These are phyloP conservation scores for Abelmoschus esculentus DNA, from an alignment of 345 rosid genomes.

Conservation along the genomic window DNA sequence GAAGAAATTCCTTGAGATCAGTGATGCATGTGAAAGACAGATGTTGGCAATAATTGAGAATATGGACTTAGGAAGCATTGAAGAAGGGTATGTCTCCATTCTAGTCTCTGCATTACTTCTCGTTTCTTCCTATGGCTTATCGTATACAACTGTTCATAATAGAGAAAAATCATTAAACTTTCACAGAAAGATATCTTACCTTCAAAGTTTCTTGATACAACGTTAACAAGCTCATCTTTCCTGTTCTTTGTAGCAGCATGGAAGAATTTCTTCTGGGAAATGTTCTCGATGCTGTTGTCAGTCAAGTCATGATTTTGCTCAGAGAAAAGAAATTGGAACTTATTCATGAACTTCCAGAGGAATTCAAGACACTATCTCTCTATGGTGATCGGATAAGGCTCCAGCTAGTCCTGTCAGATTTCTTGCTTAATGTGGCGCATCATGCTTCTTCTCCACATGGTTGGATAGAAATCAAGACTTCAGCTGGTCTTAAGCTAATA, in stretches of 20 bases:
- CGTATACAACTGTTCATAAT: neutral
- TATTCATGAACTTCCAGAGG: slow-evolving; percentile 50
- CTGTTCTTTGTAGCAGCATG: slow-evolving; percentile 33
- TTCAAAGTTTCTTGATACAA: too few relatives aligned
- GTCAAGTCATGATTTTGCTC: slow-evolving; percentile 63
- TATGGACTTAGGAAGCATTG: slow-evolving; percentile 40
- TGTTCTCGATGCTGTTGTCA: slow-evolving; percentile 55
- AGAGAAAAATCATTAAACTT: slow-evolving; percentile 2
- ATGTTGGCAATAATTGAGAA: slow-evolving; percentile 49
- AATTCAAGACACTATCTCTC: slow-evolving; percentile 41
- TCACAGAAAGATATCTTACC: neutral
- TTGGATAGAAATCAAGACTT: slow-evolving; percentile 61
- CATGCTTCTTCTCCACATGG: slow-evolving; percentile 49
- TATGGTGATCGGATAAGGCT: slow-evolving; percentile 65
- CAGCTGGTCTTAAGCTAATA: slow-evolving; percentile 36
- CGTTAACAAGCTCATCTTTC: too few relatives aligned
- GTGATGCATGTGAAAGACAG: slow-evolving; percentile 82
- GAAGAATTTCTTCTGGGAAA: slow-evolving; percentile 58
- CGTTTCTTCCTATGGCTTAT: slow-evolving; percentile 6
- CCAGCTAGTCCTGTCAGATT: slow-evolving; percentile 67
- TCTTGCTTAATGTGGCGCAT: slow-evolving; percentile 52
- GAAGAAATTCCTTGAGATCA: slow-evolving; percentile 63
- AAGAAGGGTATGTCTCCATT: slow-evolving; percentile 48
- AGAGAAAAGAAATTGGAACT: slow-evolving; percentile 54
- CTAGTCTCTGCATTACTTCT: neutral